These are phyloP conservation scores for Glycine latifolia DNA, from an alignment of 306 rosid species.

Conservation along the genomic window DNA sequence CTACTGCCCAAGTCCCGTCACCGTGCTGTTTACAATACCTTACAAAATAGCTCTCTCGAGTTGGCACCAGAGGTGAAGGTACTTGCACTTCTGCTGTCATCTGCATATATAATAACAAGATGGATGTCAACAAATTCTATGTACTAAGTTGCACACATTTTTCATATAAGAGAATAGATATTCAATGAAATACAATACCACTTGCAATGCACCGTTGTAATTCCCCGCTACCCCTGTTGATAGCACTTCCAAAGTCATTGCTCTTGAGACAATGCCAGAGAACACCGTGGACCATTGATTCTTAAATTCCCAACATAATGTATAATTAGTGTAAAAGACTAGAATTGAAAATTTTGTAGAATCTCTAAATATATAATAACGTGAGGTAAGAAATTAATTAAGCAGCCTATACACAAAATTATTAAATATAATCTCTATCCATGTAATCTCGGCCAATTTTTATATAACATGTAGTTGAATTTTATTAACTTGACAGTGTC, in stretches of 20 bases:
- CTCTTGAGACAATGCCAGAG: constrained; percentile 93
- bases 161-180: not conserved
- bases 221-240: constrained; percentile 98
- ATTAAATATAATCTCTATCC: no score
- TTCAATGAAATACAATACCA: constrained; percentile 56
- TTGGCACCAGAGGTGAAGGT: constrained; percentile 94
- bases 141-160: not conserved
- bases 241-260: constrained; percentile 84
- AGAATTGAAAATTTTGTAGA: not conserved
- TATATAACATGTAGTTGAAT: no score
- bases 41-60: constrained; percentile 91
- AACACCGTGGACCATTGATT: constrained; percentile 91
- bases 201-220: constrained; percentile 97
- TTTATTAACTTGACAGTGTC: no score
- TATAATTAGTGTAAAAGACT: not conserved
- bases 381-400: no score
- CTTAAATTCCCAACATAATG: constrained; percentile 41
- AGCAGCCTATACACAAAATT: no score
- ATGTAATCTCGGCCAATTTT: no score
- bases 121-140: not conserved
- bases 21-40: constrained; percentile 90
- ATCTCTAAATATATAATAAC: not conserved
- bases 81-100: constrained; percentile 98
- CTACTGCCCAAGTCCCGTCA: constrained; percentile 97
- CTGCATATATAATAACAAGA: constrained; percentile 44